Percentiles rank a stretch among this genome's conserved stretches.
phyloP scores from a whole-genome alignment of 2,329 filamentous ascomycete species.

The Fusarium vanettenii region DNA sequence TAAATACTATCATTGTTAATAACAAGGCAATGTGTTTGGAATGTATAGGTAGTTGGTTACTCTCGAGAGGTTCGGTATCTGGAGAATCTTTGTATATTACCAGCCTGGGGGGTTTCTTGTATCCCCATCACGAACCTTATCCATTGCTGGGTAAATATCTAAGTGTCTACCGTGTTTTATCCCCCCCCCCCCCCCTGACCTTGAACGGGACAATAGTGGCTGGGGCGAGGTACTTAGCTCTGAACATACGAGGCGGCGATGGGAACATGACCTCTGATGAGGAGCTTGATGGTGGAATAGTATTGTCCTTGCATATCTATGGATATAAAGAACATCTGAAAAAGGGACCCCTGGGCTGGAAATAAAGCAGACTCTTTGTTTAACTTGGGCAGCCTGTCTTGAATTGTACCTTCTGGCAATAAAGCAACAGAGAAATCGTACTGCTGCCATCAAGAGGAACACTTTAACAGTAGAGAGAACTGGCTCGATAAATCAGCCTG shows the following conservation, averaged over 20 bases:
- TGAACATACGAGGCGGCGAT: neutral
- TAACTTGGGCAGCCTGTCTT: neutral
- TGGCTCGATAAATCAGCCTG: neutral
- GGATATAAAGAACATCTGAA: neutral
- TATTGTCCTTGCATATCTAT: neutral
- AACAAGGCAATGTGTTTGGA: too few relatives aligned
- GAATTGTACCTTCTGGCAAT: neutral
- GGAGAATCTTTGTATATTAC: too few relatives aligned
- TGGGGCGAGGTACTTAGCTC: neutral
- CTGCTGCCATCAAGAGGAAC: too few relatives aligned
- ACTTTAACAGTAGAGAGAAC: neutral
- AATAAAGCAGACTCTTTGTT: neutral
- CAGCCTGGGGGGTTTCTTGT: too few relatives aligned
- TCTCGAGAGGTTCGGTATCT: too few relatives aligned
- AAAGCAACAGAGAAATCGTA: neutral
- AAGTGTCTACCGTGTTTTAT: too few relatives aligned
- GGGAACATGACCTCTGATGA: neutral
- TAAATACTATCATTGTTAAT: too few relatives aligned
- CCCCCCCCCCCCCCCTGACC: too few relatives aligned
- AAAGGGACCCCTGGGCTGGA: neutral
- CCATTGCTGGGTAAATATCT: too few relatives aligned
- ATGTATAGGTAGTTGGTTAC: too few relatives aligned
- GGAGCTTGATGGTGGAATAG: neutral
- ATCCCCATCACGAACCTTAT: too few relatives aligned
- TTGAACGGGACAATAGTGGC: neutral